A percentile compares a stretch with the other conserved stretches of the same genome.
These are phyloP conservation scores for Pilasporangium apinafurcum DNA, from an alignment of 352 stramenopile genomes.

Conservation along the genomic window DNA sequence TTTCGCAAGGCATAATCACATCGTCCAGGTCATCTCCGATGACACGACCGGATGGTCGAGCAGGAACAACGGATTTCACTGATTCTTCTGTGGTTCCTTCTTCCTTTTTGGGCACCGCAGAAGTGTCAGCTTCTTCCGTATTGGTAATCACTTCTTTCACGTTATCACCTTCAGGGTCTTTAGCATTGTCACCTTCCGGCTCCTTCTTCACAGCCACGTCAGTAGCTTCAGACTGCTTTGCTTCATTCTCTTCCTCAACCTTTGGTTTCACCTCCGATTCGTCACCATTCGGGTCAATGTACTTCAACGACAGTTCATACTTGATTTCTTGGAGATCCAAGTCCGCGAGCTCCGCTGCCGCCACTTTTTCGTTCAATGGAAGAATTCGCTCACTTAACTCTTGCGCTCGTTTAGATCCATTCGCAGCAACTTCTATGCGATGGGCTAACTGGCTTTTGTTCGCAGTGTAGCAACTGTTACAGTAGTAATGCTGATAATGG, in stretches of 20 bases:
- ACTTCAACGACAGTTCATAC: conserved; percentile 48
- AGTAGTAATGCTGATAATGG: conserved; percentile 85
- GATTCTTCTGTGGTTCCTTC: no score
- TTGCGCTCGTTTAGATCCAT: conserved; percentile 54
- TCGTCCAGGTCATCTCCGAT: conserved; percentile 73
- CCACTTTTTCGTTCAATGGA: conserved; percentile 52
- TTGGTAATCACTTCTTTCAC: conserved; percentile 28
- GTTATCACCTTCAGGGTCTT: no score
- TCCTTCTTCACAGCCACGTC: not conserved
- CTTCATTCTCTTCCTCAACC: conserved; percentile 6
- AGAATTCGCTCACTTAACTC: conserved; percentile 61
- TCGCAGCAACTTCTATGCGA: conserved; percentile 61
- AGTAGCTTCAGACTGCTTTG: not conserved
- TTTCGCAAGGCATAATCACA: conserved; percentile 97
- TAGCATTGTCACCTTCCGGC: conserved; percentile 9
- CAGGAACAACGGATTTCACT: no score
- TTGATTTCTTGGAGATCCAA: conserved; percentile 83
- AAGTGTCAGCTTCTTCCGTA: conserved; percentile 6
- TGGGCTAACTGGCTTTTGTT: conserved; percentile 75
- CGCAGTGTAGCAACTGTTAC: conserved; percentile 49
- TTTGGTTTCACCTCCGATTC: conserved; percentile 12
- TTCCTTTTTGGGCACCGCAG: conserved; percentile 14
- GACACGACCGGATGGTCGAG: conserved; percentile 18
- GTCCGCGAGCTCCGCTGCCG: conserved; percentile 48
- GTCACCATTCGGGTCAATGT: conserved; percentile 49